Conservation (phyloP, 169 alveolate genomes). For the Plasmodium gallinaceum region DNA sequence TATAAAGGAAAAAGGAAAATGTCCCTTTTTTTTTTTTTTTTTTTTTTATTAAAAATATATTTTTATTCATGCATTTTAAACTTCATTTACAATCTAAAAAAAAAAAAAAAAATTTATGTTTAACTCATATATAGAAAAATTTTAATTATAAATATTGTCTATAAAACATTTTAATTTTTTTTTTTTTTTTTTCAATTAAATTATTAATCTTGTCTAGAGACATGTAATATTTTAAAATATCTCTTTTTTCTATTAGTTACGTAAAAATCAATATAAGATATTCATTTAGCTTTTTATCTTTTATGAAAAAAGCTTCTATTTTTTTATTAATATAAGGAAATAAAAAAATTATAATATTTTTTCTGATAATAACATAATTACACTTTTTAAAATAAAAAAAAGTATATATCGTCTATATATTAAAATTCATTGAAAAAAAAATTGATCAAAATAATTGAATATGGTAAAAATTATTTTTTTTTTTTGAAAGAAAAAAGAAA, state of each 20-base stretch:
- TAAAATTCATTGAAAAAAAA: too few species aligned
- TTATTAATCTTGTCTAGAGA: slow-evolving; percentile 22
- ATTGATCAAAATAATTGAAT: too few species aligned
- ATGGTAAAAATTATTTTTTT: too few species aligned
- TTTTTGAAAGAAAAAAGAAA: too few species aligned
- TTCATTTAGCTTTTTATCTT: too few species aligned
- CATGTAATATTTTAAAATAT: background rate
- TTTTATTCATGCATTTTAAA: too few species aligned
- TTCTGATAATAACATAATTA: too few species aligned
- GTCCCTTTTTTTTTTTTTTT: background rate
- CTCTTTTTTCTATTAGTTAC: too few species aligned
- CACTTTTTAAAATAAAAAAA: too few species aligned
- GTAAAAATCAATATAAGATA: too few species aligned
- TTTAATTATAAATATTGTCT: background rate
- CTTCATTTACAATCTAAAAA: background rate
- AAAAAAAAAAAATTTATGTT: background rate
- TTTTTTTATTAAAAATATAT: background rate
- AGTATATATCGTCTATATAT: too few species aligned
- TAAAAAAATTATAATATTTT: background rate
- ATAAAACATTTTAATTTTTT: background rate
- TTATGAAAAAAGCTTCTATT: too few species aligned
- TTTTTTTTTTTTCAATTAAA: background rate
- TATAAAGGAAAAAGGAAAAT: background rate
- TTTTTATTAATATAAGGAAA: background rate
- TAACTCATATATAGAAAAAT: background rate